These are phyloP conservation scores for Chenopodium album DNA, from an alignment of 148 eudicot species.

Conservation along the genomic window DNA sequence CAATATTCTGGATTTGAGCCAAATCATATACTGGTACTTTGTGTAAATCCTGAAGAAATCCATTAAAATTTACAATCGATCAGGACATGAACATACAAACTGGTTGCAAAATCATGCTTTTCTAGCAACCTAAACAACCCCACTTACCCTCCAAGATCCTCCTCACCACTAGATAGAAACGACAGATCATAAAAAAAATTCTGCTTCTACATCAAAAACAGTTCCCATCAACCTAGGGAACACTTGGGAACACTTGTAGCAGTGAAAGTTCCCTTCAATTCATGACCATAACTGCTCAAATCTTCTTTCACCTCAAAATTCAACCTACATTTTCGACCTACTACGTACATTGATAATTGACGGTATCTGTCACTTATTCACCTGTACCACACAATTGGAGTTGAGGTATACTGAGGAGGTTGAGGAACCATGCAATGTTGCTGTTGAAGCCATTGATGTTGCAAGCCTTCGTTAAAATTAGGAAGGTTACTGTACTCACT, in stretches of 20 bases:
- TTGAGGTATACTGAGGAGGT: conserved; percentile 46
- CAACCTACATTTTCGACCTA: conserved; percentile 2
- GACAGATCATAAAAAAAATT: not conserved
- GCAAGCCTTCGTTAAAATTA: conserved; percentile 33
- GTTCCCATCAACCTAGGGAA: no score
- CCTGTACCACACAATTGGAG: conserved; percentile 64
- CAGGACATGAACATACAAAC: not conserved
- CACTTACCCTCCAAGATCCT: not conserved
- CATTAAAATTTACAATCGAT: not conserved
- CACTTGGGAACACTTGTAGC: not conserved
- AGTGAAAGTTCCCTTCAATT: not conserved
- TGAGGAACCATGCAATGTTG: conserved; percentile 77
- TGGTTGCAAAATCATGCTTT: not conserved
- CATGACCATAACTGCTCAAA: not conserved
- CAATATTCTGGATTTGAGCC: not conserved
- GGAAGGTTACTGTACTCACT: conserved; percentile 7
- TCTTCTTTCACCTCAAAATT: not conserved
- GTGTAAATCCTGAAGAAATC: not conserved
- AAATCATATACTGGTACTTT: not conserved
- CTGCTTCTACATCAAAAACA: not conserved
- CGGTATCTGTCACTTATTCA: conserved; percentile 17
- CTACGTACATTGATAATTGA: no score
- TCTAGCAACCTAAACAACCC: not conserved
- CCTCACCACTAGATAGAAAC: not conserved
- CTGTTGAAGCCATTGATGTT: conserved; percentile 67